phyloP scores from a whole-genome alignment of 768 basidiomycete genomes.

The Chalciporus pseudorubinellus region DNA sequence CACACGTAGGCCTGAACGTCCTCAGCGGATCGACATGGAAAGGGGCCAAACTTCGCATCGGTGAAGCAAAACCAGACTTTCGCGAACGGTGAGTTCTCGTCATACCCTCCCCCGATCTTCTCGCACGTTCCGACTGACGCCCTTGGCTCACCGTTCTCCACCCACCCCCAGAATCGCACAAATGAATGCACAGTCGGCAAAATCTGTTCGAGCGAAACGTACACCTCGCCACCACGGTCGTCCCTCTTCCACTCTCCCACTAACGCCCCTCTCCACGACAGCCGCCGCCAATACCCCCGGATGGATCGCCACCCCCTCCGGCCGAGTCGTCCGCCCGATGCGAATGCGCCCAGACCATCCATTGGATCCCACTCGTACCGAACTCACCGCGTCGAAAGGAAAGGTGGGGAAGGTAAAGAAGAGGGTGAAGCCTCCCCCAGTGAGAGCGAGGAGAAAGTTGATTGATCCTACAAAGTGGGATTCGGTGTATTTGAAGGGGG shows the following conservation, averaged over 20 bases:
- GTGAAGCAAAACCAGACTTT: conserved; percentile 80
- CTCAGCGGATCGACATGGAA: conserved; percentile 86
- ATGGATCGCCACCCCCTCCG: conserved; percentile 70
- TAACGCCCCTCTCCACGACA: conserved; percentile 58
- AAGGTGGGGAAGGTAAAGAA: conserved; percentile 41
- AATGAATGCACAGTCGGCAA: conserved; percentile 15
- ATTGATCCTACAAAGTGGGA: conserved; percentile 77
- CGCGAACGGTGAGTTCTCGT: conserved; percentile 48
- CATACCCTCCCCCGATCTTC: neutral
- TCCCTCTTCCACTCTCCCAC: conserved; percentile 62
- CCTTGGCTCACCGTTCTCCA: neutral
- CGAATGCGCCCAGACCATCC: conserved; percentile 70
- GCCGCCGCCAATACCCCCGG: conserved; percentile 54
- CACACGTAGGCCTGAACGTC: conserved; percentile 58
- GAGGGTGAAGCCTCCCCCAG: conserved; percentile 47
- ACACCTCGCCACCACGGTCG: conserved; percentile 40
- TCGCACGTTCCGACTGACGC: neutral
- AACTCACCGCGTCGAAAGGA: conserved; percentile 6
- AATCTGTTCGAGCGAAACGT: conserved; percentile 40
- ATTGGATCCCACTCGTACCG: conserved; percentile 33
- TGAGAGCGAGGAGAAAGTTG: conserved; percentile 56
- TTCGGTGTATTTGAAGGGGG: conserved; percentile 66
- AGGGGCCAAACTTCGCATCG: conserved; percentile 79
- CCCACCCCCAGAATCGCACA: conserved; percentile 8
- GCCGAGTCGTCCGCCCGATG: conserved; percentile 62